phyloP scores from a whole-genome alignment of 1,139 yeast species.

The Kazachstania sp. region DNA sequence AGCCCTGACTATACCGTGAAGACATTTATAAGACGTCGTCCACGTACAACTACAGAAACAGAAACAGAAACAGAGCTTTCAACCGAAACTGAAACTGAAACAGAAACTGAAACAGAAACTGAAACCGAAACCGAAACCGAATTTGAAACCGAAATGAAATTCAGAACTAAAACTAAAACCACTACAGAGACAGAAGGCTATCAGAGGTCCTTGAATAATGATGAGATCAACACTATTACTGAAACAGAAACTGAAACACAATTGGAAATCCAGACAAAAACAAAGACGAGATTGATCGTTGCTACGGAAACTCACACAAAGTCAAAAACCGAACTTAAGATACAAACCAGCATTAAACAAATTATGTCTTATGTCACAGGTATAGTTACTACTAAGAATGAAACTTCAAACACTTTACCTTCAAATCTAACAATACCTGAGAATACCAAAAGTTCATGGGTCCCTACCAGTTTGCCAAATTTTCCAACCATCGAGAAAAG shows the following conservation, averaged over 20 bases:
- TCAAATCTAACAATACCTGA: neutral
- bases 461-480: conserved; percentile 1
- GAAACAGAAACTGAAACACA: conserved; percentile 4
- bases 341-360: too few species aligned
- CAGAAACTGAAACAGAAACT: neutral
- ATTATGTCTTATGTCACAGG: too few species aligned
- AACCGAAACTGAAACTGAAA: neutral
- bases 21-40: too few species aligned
- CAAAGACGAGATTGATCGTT: neutral
- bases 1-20: too few species aligned
- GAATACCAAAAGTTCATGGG: too few species aligned
- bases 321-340: neutral
- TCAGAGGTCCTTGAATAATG: too few species aligned
- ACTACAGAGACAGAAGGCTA: too few species aligned
- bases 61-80: neutral
- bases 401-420: too few species aligned
- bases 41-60: neutral
- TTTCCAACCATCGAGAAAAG: conserved; percentile 1
- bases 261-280: neutral
- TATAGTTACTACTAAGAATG: too few species aligned
- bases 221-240: neutral
- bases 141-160: neutral
- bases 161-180: conserved; percentile 7
- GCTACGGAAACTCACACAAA: neutral
- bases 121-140: conserved; percentile 3